Base-by-base conservation (phyloP, 108 stramenopile species). In the Cylindrotheca closterium region DNA sequence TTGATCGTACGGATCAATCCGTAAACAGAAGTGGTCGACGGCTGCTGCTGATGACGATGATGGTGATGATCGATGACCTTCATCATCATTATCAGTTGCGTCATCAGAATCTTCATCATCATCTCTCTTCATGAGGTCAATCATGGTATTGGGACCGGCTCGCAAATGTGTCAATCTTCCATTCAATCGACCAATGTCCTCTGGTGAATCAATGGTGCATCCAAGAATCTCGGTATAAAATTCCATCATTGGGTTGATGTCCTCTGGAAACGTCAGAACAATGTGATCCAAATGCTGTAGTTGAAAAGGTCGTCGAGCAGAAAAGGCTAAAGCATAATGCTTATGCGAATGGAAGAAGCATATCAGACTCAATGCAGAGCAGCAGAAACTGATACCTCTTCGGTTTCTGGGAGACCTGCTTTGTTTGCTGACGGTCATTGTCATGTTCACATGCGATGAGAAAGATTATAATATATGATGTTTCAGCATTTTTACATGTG, bases 81-180 rank as follows among this genome's bases (percentile, higher is more conserved):
- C n/a, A n/a, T n/a, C n/a, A n/a, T n/a, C n/a, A n/a, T n/a, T n/a
- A n/a, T n/a, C n/a, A n/a, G n/a, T n/a, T 24, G 63, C 73, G 15
- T 61, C 48, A 4, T 75, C 28, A 17, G 4, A 21, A 24, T 58
- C 45, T 2, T 19, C 24, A 1, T 7, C 48, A 18, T 65, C 30
- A 21, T 74, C 79, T 52, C 19, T 45, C 19, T 74, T 75, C 23
- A 80, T 21, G 19, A 81, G 54, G 70, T 81, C 80, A 19, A 81
- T 81, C 46, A 68, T 67, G 55, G 71, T 60, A 46, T 67, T 49
- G 18, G 37, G 37, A 42, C 80, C 80, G 4, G 76, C 80, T 22
- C 80, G 50, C 52, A 81, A 60, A 69, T 81, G 80, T 5, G 80
- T 74, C 18, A 81, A 48, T 24, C 67, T 67, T 4, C 80, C 80